Base-by-base conservation (phyloP, 345 rosid genomes). In the Pugionium cornutum region DNA sequence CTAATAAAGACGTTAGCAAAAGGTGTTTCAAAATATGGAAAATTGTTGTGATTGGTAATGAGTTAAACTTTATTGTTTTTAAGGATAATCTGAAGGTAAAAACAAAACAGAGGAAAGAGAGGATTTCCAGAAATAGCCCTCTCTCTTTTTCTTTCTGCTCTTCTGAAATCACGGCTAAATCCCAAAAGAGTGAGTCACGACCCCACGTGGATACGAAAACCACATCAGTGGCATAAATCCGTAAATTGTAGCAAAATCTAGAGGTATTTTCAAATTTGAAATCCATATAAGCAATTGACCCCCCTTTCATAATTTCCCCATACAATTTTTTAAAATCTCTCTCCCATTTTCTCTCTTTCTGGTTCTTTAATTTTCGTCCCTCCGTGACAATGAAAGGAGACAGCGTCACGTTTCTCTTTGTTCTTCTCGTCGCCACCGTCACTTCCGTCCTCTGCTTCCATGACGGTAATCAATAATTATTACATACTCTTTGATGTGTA, bases 171-270 rank as follows among this genome's bases (percentile, higher is more conserved):
- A 29, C 4, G 1, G 54, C 59, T 7, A 65, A 58, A 50, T 25
- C 49, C 66, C 71, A 65, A 72, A 72, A 65, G 71, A 72, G 62
- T 58, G 76, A 67, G 77, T 73, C 73, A 73, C 29, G 68, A 53
- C 29, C 77, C 68, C 77, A 73, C 73, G 73, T 53, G 77, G 73
- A 67, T 66, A 66, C 67, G 44, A 50, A 32, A 44, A 65, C 35
- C 67, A 60, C 58, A 53, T 37, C 51, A 74, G 77, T 74, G 77
- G 77, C 64, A 61, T 32, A 67, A 18, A 32, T 9, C 45, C 59
- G 77, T 74, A 74, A 74, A 30, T 61, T 60, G 1, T 26, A 53
- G 3, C 30, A 26, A 67, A 60, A 28, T 27, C 4, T 4, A 61
- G 53, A 9, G 73, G 64, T n/a, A 30, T 8, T 46, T 74, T 61